Evolutionary conservation across 2,329 filamentous ascomycete genomes (phyloP).

Genomic region (Trichoderma atrobrunneum): DNA sequence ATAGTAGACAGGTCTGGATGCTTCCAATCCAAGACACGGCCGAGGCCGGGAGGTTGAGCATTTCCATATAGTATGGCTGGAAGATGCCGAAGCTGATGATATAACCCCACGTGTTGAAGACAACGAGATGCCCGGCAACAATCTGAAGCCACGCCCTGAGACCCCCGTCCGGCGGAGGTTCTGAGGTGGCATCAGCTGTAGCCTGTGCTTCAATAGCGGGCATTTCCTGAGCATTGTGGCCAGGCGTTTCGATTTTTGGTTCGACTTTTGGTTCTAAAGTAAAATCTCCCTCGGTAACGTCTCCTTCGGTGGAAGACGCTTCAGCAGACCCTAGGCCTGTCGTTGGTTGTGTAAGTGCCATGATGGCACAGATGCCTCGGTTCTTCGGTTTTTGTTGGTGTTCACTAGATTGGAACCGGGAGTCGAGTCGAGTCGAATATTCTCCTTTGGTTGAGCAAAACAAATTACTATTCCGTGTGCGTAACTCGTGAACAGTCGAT

Average conservation of each 20-base stretch:
- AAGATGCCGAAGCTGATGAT: conserved; percentile 40
- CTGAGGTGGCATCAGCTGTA: not conserved
- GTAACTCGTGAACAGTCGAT: not conserved
- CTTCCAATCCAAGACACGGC: conserved; percentile 50
- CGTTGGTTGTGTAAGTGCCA: not conserved
- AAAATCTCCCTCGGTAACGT: not conserved
- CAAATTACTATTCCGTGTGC: not conserved
- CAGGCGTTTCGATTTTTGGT: not conserved
- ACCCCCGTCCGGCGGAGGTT: conserved; percentile 37
- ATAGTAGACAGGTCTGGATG: conserved; percentile 44
- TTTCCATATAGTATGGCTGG: conserved; percentile 38
- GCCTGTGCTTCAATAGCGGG: not conserved
- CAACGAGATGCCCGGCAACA: conserved; percentile 36
- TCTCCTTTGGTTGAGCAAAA: not conserved
- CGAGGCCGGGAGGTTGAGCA: conserved; percentile 33
- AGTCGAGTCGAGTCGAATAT: not conserved
- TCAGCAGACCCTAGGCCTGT: not conserved
- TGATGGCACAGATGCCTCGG: not conserved
- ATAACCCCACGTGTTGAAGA: conserved; percentile 41
- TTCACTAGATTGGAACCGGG: not conserved
- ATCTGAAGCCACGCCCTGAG: conserved; percentile 39
- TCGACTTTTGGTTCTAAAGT: not conserved
- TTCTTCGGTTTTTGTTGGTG: not conserved
- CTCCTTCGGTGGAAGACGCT: not conserved
- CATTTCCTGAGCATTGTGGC: not conserved